phyloP scores from a whole-genome alignment of 2,329 filamentous ascomycete genomes.

The Fusarium irregulare region DNA sequence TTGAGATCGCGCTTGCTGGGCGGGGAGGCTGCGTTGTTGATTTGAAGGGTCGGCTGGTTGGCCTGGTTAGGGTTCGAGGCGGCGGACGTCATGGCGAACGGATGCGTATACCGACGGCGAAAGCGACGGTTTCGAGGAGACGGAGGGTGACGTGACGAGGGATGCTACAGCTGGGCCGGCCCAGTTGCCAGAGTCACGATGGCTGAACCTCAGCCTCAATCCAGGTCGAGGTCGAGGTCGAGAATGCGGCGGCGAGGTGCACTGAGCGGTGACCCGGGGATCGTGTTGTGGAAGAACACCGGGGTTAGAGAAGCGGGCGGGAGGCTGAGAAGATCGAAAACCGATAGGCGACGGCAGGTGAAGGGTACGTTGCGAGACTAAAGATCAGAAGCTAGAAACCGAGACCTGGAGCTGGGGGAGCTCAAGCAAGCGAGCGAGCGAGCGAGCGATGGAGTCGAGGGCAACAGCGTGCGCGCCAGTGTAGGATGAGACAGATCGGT shows the following conservation, averaged over 20 bases:
- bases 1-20: slow-evolving; percentile 89
- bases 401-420: slow-evolving; percentile 34
- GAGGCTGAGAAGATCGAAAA: slow-evolving; percentile 10
- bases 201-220: slow-evolving; percentile 39
- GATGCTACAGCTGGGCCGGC: slow-evolving; percentile 46
- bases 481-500: slow-evolving; percentile 41
- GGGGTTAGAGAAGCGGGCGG: slow-evolving; percentile 10
- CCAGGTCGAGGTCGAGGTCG: slow-evolving; percentile 25
- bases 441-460: slow-evolving; percentile 40
- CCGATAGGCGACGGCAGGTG: slow-evolving; percentile 28
- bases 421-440: slow-evolving; percentile 17
- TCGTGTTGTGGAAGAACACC: slow-evolving; percentile 20
- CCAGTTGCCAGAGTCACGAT: slow-evolving; percentile 46
- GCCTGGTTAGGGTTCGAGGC: slow-evolving; percentile 50
- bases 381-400: slow-evolving; percentile 34
- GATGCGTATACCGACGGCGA: slow-evolving; percentile 26
- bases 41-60: slow-evolving; percentile 46
- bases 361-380: slow-evolving; percentile 32
- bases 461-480: slow-evolving; percentile 39
- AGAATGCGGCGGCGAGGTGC: slow-evolving; percentile 30
- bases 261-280: slow-evolving; percentile 29
- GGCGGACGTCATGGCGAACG: slow-evolving; percentile 52
- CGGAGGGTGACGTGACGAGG: slow-evolving; percentile 27
- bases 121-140: slow-evolving; percentile 11
- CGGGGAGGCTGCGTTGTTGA: slow-evolving; percentile 69